Conservation (phyloP, 2,329 filamentous ascomycete species). For the Aspergillus sp. region DNA sequence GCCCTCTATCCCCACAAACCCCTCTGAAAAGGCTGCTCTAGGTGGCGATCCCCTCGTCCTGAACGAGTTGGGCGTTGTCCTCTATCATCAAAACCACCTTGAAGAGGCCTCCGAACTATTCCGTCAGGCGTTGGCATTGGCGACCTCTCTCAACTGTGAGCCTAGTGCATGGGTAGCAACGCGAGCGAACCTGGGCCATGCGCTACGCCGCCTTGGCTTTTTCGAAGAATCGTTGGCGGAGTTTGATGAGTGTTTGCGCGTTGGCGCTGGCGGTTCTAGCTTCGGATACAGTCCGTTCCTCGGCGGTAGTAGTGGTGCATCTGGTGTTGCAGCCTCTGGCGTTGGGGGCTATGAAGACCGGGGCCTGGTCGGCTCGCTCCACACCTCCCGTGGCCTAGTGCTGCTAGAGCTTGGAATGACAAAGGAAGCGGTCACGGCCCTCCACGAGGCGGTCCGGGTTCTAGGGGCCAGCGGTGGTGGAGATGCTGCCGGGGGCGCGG, state of each 20-base stretch:
- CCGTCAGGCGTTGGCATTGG: conserved; percentile 70
- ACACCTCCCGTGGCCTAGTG: conserved; percentile 68
- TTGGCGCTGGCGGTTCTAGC: conserved; percentile 72
- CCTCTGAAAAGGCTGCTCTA: conserved; percentile 21
- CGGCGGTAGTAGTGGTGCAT: conserved; percentile 34
- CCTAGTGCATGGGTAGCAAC: conserved; percentile 79
- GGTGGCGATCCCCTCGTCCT: conserved; percentile 76
- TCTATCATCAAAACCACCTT: conserved; percentile 83
- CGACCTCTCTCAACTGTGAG: conserved; percentile 78
- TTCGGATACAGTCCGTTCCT: conserved; percentile 70
- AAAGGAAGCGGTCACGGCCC: conserved; percentile 73
- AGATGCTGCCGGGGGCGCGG: conserved; percentile 47
- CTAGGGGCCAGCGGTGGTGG: conserved; percentile 45
- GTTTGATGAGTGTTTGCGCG: conserved; percentile 83
- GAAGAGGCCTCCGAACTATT: conserved; percentile 77
- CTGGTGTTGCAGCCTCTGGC: conserved; percentile 36
- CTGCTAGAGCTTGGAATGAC: conserved; percentile 73
- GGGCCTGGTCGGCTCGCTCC: conserved; percentile 45
- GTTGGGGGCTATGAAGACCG: conserved; percentile 49
- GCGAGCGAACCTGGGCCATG: conserved; percentile 85
- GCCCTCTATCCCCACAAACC: conserved; percentile 23
- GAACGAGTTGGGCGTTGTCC: conserved; percentile 95
- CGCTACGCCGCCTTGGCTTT: conserved; percentile 70
- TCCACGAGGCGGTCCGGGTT: conserved; percentile 68
- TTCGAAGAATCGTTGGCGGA: conserved; percentile 71